Conservation (phyloP, 768 basidiomycete genomes). For the Candolleomyces eurysporus region DNA sequence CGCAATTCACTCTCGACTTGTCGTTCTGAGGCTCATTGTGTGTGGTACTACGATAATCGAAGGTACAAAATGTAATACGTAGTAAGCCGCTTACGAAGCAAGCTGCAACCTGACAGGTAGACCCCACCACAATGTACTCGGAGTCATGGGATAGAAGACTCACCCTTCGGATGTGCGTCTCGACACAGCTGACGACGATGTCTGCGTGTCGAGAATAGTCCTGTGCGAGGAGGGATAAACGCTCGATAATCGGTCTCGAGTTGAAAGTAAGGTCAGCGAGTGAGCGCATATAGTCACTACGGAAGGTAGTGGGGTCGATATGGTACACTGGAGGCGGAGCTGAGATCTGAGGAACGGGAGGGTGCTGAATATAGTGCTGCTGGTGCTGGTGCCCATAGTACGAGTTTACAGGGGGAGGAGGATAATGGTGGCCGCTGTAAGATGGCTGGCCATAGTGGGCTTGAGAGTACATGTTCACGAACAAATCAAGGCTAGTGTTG, state of each 20-base stretch:
- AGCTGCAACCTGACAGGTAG: no score
- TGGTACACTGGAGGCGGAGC: constrained; percentile 33
- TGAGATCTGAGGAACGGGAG: constrained; percentile 33
- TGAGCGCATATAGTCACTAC: constrained; percentile 72
- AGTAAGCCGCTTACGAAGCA: no score
- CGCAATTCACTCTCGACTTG: constrained; percentile 9
- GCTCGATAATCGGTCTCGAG: constrained; percentile 92
- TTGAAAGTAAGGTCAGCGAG: constrained; percentile 88
- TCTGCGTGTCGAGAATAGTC: constrained; percentile 77
- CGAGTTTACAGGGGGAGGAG: constrained; percentile 37
- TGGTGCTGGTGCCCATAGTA: constrained; percentile 39
- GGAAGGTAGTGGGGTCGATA: constrained; percentile 31
- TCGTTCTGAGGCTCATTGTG: constrained; percentile 35
- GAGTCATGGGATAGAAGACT: constrained; percentile 40
- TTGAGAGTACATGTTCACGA: constrained; percentile 8
- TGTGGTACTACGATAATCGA: constrained; percentile 13
- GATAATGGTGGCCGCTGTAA: constrained; percentile 48
- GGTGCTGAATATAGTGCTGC: constrained; percentile 35
- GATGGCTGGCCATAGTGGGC: constrained; percentile 50
- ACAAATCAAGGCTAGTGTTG: constrained; percentile 26
- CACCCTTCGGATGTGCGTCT: constrained; percentile 85
- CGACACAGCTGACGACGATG: constrained; percentile 78
- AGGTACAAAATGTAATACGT: constrained; percentile 4
- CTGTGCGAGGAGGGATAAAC: constrained; percentile 88
- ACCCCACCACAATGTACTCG: no score